Conservation (phyloP, 345 rosid species). For the Hypericum androsaemum region DNA sequence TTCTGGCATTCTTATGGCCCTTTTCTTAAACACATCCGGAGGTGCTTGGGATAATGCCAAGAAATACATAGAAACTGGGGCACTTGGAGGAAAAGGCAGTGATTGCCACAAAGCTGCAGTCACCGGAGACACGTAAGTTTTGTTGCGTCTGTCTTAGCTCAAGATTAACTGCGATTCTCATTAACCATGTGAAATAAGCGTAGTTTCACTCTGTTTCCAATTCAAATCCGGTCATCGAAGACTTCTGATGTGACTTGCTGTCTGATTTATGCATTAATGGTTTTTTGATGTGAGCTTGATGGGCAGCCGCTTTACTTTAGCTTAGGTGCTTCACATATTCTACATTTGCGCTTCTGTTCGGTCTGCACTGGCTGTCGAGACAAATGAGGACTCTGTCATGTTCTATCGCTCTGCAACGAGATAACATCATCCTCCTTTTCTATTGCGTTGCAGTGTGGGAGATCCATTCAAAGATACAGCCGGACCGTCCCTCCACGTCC, state of each 20-base stretch:
- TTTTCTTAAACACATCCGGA: constrained; percentile 93
- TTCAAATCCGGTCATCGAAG: too few relatives aligned
- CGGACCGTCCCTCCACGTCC: constrained; percentile 92
- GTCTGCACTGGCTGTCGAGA: too few relatives aligned
- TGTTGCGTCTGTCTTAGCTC: not conserved
- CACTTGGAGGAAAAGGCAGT: constrained; percentile 96
- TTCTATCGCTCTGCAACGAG: not conserved
- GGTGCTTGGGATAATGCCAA: constrained; percentile 99
- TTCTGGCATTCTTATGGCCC: constrained; percentile 96
- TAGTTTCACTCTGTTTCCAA: too few relatives aligned
- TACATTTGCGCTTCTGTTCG: too few relatives aligned
- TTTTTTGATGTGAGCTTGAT: too few relatives aligned
- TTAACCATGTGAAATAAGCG: too few relatives aligned
- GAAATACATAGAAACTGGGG: constrained; percentile 94
- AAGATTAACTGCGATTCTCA: too few relatives aligned
- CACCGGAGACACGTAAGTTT: constrained; percentile 94
- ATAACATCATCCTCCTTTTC: not conserved
- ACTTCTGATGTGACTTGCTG: too few relatives aligned
- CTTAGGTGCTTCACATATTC: too few relatives aligned
- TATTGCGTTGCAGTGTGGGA: constrained; percentile 67
- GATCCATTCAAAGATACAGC: constrained; percentile 98
- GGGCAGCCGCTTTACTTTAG: too few relatives aligned
- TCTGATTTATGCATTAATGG: too few relatives aligned
- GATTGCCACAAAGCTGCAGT: constrained; percentile 95
- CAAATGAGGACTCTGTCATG: not conserved